These are phyloP conservation scores for Apiospora hydei DNA, from an alignment of 2,329 filamentous ascomycete genomes.

Conservation along the genomic window DNA sequence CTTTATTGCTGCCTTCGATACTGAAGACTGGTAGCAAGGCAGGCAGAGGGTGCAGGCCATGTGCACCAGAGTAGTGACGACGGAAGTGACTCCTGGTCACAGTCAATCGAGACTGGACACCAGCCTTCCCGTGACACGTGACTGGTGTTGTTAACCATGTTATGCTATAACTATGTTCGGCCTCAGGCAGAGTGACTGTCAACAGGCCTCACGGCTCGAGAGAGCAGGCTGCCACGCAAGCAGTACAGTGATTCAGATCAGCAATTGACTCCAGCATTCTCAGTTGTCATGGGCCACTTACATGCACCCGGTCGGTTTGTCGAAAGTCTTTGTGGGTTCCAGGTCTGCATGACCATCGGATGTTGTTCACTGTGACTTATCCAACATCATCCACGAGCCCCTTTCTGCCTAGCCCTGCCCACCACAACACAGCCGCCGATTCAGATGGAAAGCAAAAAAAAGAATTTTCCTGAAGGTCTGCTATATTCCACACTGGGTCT, in stretches of 20 bases:
- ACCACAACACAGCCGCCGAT: background rate
- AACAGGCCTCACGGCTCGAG: background rate
- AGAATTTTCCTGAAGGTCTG: background rate
- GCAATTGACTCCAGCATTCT: background rate
- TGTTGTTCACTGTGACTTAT: conserved; percentile 1
- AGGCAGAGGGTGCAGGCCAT: background rate
- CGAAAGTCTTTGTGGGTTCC: background rate
- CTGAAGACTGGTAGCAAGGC: no score
- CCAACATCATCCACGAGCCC: background rate
- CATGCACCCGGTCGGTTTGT: background rate
- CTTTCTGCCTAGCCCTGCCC: background rate
- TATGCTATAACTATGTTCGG: background rate
- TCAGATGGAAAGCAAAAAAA: background rate
- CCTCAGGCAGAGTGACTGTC: background rate
- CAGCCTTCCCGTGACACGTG: background rate
- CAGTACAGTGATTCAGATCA: background rate
- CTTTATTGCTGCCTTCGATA: no score
- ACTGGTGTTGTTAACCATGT: background rate
- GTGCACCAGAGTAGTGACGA: background rate
- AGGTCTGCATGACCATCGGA: background rate
- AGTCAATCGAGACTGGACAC: background rate
- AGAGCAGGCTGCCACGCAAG: background rate
- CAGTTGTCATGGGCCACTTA: background rate
- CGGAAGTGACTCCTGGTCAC: background rate
- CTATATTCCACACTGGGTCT: background rate